phyloP scores from a whole-genome alignment of 139 green algal genomes.

The Gonium pectorale region DNA sequence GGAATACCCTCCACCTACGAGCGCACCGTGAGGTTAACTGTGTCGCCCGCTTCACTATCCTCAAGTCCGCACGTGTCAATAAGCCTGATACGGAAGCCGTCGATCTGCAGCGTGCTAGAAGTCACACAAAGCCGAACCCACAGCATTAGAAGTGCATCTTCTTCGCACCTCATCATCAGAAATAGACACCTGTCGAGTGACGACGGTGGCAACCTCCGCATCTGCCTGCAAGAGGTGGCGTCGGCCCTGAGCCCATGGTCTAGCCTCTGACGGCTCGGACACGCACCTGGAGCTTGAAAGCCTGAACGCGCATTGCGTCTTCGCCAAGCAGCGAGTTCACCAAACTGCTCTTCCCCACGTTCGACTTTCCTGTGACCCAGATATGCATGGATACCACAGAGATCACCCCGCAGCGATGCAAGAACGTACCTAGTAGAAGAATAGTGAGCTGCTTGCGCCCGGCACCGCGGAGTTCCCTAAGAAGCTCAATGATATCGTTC shows the following conservation, averaged over 20 bases:
- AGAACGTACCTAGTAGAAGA: slow-evolving; percentile 57
- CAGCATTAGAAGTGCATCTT: too few relatives aligned
- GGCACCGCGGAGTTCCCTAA: slow-evolving; percentile 46
- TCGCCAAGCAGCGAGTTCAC: slow-evolving; percentile 76
- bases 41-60: slow-evolving; percentile 69
- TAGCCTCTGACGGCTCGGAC: background rate
- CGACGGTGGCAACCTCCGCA: slow-evolving; percentile 57
- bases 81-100: slow-evolving; percentile 64
- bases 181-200: slow-evolving; percentile 51
- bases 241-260: background rate
- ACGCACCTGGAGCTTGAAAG: slow-evolving; percentile 71
- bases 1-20: too few relatives aligned
- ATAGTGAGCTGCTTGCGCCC: slow-evolving; percentile 64
- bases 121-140: too few relatives aligned
- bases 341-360: slow-evolving; percentile 60
- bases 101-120: slow-evolving; percentile 40
- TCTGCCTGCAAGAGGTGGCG: slow-evolving; percentile 44
- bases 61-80: slow-evolving; percentile 74
- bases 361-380: slow-evolving; percentile 42
- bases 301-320: slow-evolving; percentile 64
- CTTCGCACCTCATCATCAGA: slow-evolving; percentile 17
- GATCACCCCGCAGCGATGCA: background rate
- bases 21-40: slow-evolving; percentile 59
- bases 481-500: slow-evolving; percentile 38
- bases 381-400: background rate